phyloP scores from a whole-genome alignment of 1,284 basidiomycete genomes.

The Spongispora temasekensis region DNA sequence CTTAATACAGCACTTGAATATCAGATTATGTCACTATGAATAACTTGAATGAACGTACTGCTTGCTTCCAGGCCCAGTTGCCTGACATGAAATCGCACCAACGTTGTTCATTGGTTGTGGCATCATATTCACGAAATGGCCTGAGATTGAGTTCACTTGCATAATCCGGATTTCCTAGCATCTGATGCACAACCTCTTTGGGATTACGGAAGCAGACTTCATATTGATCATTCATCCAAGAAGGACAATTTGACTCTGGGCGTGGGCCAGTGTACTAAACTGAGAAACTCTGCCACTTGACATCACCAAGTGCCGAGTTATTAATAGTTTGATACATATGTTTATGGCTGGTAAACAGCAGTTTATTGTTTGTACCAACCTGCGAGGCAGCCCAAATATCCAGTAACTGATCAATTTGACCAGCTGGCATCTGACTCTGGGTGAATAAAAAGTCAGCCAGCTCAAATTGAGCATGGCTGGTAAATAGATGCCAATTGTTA shows the following conservation, averaged over 20 bases:
- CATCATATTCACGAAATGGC: background rate
- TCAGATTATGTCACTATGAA: background rate
- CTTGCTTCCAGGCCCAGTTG: conserved; percentile 25
- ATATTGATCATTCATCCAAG: conserved; percentile 39
- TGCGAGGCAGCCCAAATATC: conserved; percentile 26
- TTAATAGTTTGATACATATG: conserved; percentile 37
- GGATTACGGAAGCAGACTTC: conserved; percentile 30
- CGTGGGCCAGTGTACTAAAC: conserved; percentile 18
- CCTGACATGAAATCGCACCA: background rate
- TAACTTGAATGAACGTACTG: background rate
- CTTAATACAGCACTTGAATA: background rate
- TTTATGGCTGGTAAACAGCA: conserved; percentile 26
- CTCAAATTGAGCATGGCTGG: conserved; percentile 1
- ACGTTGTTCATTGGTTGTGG: background rate
- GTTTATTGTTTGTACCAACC: background rate
- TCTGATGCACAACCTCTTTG: background rate
- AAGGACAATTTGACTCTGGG: conserved; percentile 10
- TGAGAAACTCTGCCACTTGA: conserved; percentile 32
- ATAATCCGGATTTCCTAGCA: background rate
- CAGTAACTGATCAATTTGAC: conserved; percentile 25
- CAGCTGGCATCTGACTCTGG: conserved; percentile 22
- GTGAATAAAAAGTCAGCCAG: conserved; percentile 26
- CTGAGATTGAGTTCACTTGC: conserved; percentile 33
- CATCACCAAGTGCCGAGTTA: conserved; percentile 23
- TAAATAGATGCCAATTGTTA: background rate